Evolutionary conservation across 441 rosid genomes (phyloP), one percentile per base, ranked within the genome.

Genomic region (Monsonia emarginata): DNA sequence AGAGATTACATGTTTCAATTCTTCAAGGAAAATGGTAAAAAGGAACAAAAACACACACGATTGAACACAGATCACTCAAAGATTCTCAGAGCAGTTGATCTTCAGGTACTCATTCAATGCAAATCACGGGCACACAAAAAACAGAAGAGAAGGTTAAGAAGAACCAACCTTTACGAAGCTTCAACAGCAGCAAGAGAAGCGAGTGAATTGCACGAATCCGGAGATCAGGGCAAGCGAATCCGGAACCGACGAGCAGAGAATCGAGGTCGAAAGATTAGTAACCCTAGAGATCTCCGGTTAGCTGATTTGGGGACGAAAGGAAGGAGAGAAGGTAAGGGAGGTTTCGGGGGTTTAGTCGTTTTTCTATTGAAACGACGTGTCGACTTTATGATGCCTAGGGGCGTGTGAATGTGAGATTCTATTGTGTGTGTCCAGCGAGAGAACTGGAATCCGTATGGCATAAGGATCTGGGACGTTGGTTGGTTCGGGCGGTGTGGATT

Each of bases 271-370:
- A 80, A 5, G 19, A 18, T 19, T 7, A 21, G 57, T 18, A 48
- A 80, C 77, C 88, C 80, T 78, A 80, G 69, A 65, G 70, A 70
- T 66, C 76, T 64, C 31, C 74, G 61, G 40, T 21, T 59, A 34
- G 16, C 66, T 58, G 71, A 64, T 64, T 72, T 67, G 66, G 76
- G 76, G 67, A 19, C 46, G 62, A 68, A 66, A 14, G 3, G 14
- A 42, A 30, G 22, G 32, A 61, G 7, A 21, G 10, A n/a, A 54
- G 36, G 31, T 21, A 6, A 40, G 34, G 3, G 38, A 1, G 63
- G 57, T 19, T 46, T 22, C 56, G 72, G 56, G 67, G 61, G 30
- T 69, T 46, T 1, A 7, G 50, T 4, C 22, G 18, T 31, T 19
- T 56, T 9, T 0, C 14, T 24, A n/a, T 25, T 18, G 11, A 16